phyloP scores from a whole-genome alignment of 2,329 filamentous ascomycete genomes.

The Penicillium sp. region DNA sequence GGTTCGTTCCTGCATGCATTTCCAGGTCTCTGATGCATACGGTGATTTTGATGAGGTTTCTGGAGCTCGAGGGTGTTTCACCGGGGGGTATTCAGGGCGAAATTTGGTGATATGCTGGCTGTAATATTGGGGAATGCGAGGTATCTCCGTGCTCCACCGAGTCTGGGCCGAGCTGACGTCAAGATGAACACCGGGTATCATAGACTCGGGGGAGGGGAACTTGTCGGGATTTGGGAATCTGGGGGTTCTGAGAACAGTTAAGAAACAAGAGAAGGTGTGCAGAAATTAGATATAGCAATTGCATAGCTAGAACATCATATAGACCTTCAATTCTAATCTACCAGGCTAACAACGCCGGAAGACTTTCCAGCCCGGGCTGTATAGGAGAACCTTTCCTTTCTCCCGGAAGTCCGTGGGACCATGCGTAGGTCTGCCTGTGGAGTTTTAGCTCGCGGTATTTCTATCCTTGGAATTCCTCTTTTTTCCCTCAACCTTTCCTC shows the following conservation, averaged over 20 bases:
- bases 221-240: not conserved
- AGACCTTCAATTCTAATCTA: not conserved
- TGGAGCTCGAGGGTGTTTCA: not conserved
- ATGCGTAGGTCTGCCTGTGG: slow-evolving; percentile 7
- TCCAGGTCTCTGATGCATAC: not conserved
- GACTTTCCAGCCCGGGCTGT: not conserved
- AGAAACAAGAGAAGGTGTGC: not conserved
- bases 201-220: not conserved
- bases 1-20: not conserved
- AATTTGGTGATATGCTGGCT: not conserved
- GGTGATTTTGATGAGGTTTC: not conserved
- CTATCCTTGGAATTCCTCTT: not conserved
- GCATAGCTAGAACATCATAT: not conserved
- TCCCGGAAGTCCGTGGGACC: slow-evolving; percentile 5
- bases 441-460: slow-evolving; percentile 8
- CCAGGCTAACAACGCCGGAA: not conserved
- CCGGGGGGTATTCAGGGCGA: not conserved
- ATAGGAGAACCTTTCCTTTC: slow-evolving; percentile 6
- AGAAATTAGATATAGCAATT: not conserved
- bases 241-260: not conserved
- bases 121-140: slow-evolving; percentile 1
- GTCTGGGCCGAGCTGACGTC: slow-evolving; percentile 29
- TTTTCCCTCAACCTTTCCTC: slow-evolving; percentile 4
- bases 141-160: slow-evolving; percentile 20
- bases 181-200: slow-evolving; percentile 10